Base-by-base conservation (phyloP, 129 eudicot genomes). In the Calendula officinalis region DNA sequence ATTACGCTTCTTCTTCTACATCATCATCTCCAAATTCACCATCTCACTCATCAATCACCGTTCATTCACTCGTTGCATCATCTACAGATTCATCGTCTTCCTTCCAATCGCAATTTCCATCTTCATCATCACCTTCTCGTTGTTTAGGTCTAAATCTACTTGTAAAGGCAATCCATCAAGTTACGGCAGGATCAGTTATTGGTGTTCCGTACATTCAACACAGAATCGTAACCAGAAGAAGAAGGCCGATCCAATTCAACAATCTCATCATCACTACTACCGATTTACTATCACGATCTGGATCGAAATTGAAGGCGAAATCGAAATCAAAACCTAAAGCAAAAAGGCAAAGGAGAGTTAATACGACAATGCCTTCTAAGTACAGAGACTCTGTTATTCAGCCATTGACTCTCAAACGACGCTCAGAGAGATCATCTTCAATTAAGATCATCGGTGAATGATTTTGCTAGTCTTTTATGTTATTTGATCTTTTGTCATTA, bases 131-230 rank as follows among this genome's bases (percentile, higher is more conserved):
- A 5, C 42, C 67, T 17, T 44, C 81, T 17, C 89, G 95, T 0
- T 86, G 95, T 50, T 46, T 64, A 45, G 95, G 95, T 52, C 84
- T 86, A 16, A 86, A 86, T 75, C 89, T 86, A 12, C 95, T 86
- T 32, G 95, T 82, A 0, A 86, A 86, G 44, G 95, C 95, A 42
- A 81, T 86, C 66, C 81, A 83, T 61, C 86, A 77, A 50, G 95
- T 84, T 13, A 75, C 71, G 11, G 89, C 78, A 11, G 95, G 95
- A 27, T 86, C 95, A 3, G 79, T 75, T 2, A 77, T 86, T 6
- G 95, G 89, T 12, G 89, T 83, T 9, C 95, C 95, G 0, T 86
- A 86, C 68, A 83, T 86, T 13, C 95, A 86, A 67, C 73, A 36
- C 60, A 76, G 67, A 80, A 80, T 44, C 44, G 6, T 73, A 5